Percentiles rank a stretch among this genome's conserved stretches.
phyloP scores from a whole-genome alignment of 805 yeast genomes.

The Wickerhamiella cacticola region DNA sequence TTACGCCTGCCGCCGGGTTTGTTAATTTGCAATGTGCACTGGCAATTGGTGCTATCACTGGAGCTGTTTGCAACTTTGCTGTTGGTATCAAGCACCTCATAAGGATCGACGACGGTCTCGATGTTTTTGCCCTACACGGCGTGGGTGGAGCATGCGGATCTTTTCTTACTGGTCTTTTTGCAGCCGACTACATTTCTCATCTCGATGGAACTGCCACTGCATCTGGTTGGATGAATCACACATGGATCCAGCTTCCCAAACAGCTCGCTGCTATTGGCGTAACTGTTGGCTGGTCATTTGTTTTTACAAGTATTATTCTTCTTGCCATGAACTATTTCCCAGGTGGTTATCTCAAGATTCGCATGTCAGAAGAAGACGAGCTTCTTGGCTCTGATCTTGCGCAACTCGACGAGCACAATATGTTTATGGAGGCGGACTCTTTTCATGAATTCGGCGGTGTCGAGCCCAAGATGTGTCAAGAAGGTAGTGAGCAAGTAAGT shows the following conservation, averaged over 20 bases:
- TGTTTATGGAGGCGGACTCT: constrained; percentile 32
- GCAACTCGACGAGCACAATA: constrained; percentile 60
- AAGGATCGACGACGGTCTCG: constrained; percentile 88
- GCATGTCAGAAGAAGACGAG: constrained; percentile 86
- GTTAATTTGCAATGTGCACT: constrained; percentile 87
- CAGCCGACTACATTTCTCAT: constrained; percentile 85
- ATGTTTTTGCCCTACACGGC: constrained; percentile 87
- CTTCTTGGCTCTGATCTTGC: constrained; percentile 77
- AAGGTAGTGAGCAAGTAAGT: background rate
- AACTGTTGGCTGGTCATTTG: constrained; percentile 68
- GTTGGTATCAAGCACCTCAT: constrained; percentile 63
- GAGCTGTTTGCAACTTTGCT: constrained; percentile 69
- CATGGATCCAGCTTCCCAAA: constrained; percentile 81
- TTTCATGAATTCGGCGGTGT: constrained; percentile 9
- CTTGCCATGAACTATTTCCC: constrained; percentile 69
- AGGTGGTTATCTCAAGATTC: constrained; percentile 41
- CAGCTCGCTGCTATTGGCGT: constrained; percentile 79
- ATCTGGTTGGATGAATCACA: constrained; percentile 92
- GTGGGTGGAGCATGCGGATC: constrained; percentile 85
- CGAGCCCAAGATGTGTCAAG: background rate
- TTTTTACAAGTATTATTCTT: constrained; percentile 59
- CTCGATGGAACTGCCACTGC: constrained; percentile 59
- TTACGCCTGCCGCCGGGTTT: constrained; percentile 94
- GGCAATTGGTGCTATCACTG: constrained; percentile 71
- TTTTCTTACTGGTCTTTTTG: constrained; percentile 77